Base-by-base conservation (phyloP, 2,329 filamentous ascomycete species). In the Xylaria sp. region DNA sequence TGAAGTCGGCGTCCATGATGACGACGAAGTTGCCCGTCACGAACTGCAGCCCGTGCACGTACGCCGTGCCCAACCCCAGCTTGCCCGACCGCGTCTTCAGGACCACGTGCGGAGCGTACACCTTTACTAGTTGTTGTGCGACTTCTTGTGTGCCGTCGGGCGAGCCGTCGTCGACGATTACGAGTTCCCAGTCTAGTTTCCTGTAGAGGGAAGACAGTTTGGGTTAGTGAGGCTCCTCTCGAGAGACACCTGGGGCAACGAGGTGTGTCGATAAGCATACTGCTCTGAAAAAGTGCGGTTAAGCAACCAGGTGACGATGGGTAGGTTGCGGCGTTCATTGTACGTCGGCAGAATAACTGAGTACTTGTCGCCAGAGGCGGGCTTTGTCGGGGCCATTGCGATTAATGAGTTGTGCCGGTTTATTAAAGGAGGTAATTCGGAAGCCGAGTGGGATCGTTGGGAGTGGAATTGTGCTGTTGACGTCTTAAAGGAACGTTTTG, bases 1-100 rank as follows among this genome's bases (percentile, higher is more conserved):
- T 92, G 85, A 99, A 99, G 81, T 99, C 95, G 79, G 96, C 95
- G 82, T 99, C 95, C 95, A 99, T 99, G 85, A 99, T 99, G 83
- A 99, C 92, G 75, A 99, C 92, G 75, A 88, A 98, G 85, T 96
- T 97, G 72, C 95, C 95, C 21, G 88, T 93, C 23, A 85, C 90
- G 75, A 91, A 98, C 77, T 97, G 87, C 63, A 99, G 85, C 54
- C 94, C 94, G 79, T 97, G 93, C 38, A 97, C 92, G 80, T 98
- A 98, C 49, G 94, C 94, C 2, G 94, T 97, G 70, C 94, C 94
- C 51, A 98, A 89, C n/a, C 94, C 94, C 38, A 97, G 90, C 81
- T 98, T 99, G 75, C 96, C 96, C 41, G 92, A 86, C 73, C 96
- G 93, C 23, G 92, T 86, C 80, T 95, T 91, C 68, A 99, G 89